Conservation (phyloP, 768 basidiomycete genomes). For the Pisolithus tinctorius region DNA sequence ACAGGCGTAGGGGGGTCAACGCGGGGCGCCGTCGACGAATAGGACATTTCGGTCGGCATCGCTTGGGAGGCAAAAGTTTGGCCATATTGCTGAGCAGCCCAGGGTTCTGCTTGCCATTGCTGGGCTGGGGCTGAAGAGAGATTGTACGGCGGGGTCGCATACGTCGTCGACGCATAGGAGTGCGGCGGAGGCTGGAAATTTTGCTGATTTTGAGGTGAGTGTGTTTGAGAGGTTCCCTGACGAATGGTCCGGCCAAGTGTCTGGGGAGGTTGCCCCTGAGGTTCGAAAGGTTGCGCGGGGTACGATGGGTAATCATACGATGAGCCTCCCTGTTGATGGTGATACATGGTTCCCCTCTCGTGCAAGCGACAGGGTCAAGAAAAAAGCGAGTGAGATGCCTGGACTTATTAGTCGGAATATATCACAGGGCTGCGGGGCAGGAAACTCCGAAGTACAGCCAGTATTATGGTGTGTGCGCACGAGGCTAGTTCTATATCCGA, state of each 20-base stretch:
- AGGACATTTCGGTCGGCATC: constrained; percentile 29
- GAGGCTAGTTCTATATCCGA: constrained; percentile 31
- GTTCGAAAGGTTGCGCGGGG: constrained; percentile 22
- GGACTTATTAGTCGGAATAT: constrained; percentile 26
- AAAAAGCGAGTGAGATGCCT: constrained; percentile 14
- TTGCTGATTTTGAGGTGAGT: constrained; percentile 23
- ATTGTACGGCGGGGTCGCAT: constrained; percentile 24
- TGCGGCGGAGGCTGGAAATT: constrained; percentile 18
- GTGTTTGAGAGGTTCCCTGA: constrained; percentile 27
- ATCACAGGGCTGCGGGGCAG: constrained; percentile 20
- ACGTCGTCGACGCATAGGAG: constrained; percentile 24
- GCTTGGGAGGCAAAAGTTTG: constrained; percentile 29
- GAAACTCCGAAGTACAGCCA: constrained; percentile 24
- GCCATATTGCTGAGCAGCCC: constrained; percentile 30
- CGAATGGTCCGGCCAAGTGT: constrained; percentile 23
- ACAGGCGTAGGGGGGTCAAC: constrained; percentile 24
- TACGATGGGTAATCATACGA: constrained; percentile 50
- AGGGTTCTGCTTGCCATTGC: constrained; percentile 37
- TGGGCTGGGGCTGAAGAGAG: constrained; percentile 10
- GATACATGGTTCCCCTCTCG: constrained; percentile 50
- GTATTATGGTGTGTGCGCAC: constrained; percentile 27
- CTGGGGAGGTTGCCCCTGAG: constrained; percentile 19
- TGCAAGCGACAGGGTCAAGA: constrained; percentile 34
- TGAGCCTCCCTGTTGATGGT: constrained; percentile 35
- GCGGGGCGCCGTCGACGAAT: constrained; percentile 26